Base-by-base conservation (phyloP, 345 rosid genomes). In the Noccaea caerulescens region DNA sequence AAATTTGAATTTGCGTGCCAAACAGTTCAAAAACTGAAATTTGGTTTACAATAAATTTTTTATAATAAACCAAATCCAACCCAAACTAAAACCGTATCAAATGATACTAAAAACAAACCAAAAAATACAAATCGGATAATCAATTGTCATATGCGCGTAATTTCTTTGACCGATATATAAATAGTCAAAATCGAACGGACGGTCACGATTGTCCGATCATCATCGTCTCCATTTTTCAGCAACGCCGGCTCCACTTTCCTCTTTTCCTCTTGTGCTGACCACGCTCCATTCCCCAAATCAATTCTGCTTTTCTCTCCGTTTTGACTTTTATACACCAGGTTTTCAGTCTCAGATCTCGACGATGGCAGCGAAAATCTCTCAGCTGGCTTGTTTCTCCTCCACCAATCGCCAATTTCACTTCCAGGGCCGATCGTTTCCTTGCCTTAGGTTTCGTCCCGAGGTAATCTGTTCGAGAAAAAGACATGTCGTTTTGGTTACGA, bases 361-460 rank as follows among this genome's bases (percentile, higher is more conserved):
- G 23, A 43, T 82, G 76, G 53, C 88, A 10, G 34, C 83, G 7
- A 59, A 83, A 13, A 54, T 79, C 57, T 86, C 88, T 13, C 96
- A 91, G 81, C 86, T 91, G 10, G 69, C 80, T 4, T 86, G 84
- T 67, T 85, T 79, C 82, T 80, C 92, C 39, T 80, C 92, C 46
- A 73, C 85, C 79, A 68, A 82, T 68, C 87, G 86, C 72, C 84
- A 68, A 55, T 66, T 82, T 30, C 80, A 47, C 41, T 80, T 83
- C 49, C 85, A 49, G 18, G 82, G 32, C 14, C 82, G 79, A 60
- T 79, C 80, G 30, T 16, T 51, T 57, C 52, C 76, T 11, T 39
- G 42, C 54, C 83, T 71, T 30, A 70, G 44, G 66, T 7, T 54
- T 69, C 87, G 80, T 57, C 58, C 79, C 52, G 72, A 84, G 93